Base-by-base conservation (phyloP, 2,329 filamentous ascomycete genomes). In the Colletotrichum plurivorum region DNA sequence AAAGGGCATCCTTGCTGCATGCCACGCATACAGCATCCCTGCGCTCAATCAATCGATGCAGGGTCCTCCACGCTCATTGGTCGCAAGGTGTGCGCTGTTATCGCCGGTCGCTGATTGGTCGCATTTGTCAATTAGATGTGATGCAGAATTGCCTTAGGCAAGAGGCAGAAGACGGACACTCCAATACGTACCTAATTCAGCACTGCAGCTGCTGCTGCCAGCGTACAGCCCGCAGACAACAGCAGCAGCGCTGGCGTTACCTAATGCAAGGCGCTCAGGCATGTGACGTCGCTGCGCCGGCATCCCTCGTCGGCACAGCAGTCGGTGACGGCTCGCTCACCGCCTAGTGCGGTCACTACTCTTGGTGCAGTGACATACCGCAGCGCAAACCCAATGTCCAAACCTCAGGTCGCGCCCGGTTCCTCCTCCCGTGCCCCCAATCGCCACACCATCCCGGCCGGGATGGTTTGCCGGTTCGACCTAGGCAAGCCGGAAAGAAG, bases 201-300 rank as follows among this genome's bases (percentile, higher is more conserved):
- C 22, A 25, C 22, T 25, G 22, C 22, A 25, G 22, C 22, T 25
- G 22, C 22, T 25, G 22, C 22, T 25, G 22, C 22, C 22, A 25
- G 22, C 22, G 22, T 25, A 25, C 22, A 25, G 22, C 22, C 22
- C 22, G 22, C 22, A 25, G 22, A 3, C 4, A 18, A 27, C 18
- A 48, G 20, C 18, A 43, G 5, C 18, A 16, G 6, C 46, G 39
- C 41, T 46, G 54, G 45, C 62, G 51, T 20, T 57, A 22, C 41
- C 59, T 49, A 53, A 20, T 58, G 61, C 66, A 59, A 27, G 65
- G 53, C 61, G 54, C 51, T 45, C 31, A 55, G 51, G 45, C 66
- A 56, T 69, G 66, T 69, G 66, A 69, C 66, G 66, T 69, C 62
- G 66, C 58, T 46, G 55, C 7, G 18, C 56, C 43, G 55, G 55